phyloP scores from a whole-genome alignment of 148 eudicot genomes.

The Rhododendron mucronatum region DNA sequence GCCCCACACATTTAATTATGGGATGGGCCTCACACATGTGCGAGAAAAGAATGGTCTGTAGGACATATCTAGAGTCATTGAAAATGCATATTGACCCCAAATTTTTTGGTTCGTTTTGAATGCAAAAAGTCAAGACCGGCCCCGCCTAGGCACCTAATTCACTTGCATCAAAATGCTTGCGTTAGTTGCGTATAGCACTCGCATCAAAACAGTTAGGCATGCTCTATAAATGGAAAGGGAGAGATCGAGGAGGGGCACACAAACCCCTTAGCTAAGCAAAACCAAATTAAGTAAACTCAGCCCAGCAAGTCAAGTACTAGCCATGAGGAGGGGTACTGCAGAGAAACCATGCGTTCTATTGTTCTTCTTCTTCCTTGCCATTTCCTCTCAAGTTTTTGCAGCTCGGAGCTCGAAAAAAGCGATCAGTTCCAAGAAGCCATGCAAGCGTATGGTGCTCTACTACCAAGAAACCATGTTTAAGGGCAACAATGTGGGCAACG shows the following conservation, averaged over 20 bases:
- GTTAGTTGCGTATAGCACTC: not conserved
- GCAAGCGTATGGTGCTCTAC: slow-evolving; percentile 25
- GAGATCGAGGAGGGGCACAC: no score
- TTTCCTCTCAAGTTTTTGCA: not conserved
- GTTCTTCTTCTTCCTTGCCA: slow-evolving; percentile 1
- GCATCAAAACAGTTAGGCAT: not conserved
- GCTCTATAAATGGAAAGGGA: not conserved
- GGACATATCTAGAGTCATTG: no score
- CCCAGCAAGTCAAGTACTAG: not conserved
- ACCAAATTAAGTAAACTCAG: no score
- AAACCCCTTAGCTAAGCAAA: not conserved
- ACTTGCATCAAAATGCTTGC: not conserved
- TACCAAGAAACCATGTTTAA: slow-evolving; percentile 31
- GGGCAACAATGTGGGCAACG: slow-evolving; percentile 18
- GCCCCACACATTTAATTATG: no score
- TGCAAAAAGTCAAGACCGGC: not conserved
- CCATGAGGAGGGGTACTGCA: not conserved
- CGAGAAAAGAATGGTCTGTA: no score
- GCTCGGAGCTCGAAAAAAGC: not conserved
- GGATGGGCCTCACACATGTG: no score
- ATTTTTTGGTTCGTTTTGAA: no score
- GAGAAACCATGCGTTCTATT: not conserved
- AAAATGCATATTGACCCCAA: not conserved
- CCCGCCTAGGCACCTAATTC: not conserved
- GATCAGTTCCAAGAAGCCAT: slow-evolving; percentile 10